These are phyloP conservation scores for Rhinocladiella similis DNA, from an alignment of 2,329 filamentous ascomycete genomes.

Conservation along the genomic window DNA sequence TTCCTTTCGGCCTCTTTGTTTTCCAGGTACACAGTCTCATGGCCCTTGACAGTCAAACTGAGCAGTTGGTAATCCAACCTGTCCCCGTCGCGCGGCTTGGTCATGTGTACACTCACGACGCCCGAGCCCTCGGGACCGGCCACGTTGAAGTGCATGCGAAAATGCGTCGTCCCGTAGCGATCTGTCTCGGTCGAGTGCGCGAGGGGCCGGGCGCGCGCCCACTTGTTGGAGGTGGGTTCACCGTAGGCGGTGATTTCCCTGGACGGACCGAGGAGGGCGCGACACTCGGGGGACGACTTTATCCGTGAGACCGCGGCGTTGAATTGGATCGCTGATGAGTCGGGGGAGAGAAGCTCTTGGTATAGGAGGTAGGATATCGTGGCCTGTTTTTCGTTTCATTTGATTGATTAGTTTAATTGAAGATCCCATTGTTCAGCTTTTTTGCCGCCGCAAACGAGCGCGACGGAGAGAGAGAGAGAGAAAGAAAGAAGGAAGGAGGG, in stretches of 20 bases:
- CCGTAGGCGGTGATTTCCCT: constrained; percentile 79
- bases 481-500: no score
- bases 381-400: constrained; percentile 56
- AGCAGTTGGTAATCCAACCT: constrained; percentile 80
- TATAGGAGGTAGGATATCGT: constrained; percentile 78
- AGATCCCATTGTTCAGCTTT: no score
- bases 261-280: constrained; percentile 71
- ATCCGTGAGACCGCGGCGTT: constrained; percentile 82
- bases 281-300: constrained; percentile 69
- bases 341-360: constrained; percentile 77
- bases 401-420: no score
- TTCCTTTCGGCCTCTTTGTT: constrained; percentile 40
- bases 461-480: no score
- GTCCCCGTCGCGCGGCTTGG: constrained; percentile 62
- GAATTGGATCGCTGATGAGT: constrained; percentile 85
- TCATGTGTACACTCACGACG: constrained; percentile 74
- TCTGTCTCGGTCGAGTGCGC: constrained; percentile 66
- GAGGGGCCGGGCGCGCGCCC: constrained; percentile 65
- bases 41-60: constrained; percentile 70
- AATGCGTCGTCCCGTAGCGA: constrained; percentile 71
- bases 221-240: constrained; percentile 77
- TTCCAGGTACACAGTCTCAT: constrained; percentile 47
- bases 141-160: constrained; percentile 83
- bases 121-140: constrained; percentile 75
- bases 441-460: no score